Percentiles rank a stretch among this genome's conserved stretches.
phyloP scores from a whole-genome alignment of 441 rosid genomes.

The Populus hybrid region DNA sequence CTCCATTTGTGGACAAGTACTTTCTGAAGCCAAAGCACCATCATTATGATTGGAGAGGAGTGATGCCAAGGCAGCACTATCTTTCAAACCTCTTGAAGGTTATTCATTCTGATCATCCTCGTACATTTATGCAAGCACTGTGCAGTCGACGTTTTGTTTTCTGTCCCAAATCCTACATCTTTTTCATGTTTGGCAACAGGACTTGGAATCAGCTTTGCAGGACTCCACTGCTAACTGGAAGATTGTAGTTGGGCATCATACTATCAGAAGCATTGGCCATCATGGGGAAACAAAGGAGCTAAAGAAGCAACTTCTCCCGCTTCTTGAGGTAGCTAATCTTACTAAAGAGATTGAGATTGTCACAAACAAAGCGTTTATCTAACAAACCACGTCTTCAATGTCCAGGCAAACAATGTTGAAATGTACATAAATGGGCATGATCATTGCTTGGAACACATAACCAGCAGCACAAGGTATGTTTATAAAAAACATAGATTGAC shows the following conservation, averaged over 20 bases:
- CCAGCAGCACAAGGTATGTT: slow-evolving; percentile 29
- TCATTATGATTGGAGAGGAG: slow-evolving; percentile 38
- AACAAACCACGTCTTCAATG: not conserved
- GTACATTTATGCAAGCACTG: not conserved
- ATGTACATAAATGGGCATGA: slow-evolving; percentile 57
- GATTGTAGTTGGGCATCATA: slow-evolving; percentile 41
- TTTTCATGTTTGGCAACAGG: slow-evolving; percentile 15
- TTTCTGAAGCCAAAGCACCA: slow-evolving; percentile 25
- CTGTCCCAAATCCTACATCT: not conserved
- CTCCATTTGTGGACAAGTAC: slow-evolving; percentile 40
- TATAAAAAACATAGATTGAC: no score
- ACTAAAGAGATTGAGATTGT: not conserved
- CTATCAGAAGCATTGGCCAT: slow-evolving; percentile 38
- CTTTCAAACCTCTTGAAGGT: slow-evolving; percentile 24
- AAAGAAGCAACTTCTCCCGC: slow-evolving; percentile 23
- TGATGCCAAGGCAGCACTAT: slow-evolving; percentile 26
- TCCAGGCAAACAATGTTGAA: slow-evolving; percentile 33
- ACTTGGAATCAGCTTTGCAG: slow-evolving; percentile 27
- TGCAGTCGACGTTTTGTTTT: not conserved
- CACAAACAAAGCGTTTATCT: not conserved
- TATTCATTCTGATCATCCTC: not conserved
- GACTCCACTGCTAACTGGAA: slow-evolving; percentile 38
- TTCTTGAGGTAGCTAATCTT: slow-evolving; percentile 28
- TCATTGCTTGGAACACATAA: slow-evolving; percentile 47
- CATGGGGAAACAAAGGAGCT: slow-evolving; percentile 37